These are phyloP conservation scores for Hamamelis virginiana DNA, from an alignment of 164 flowering plant species.

Conservation along the genomic window DNA sequence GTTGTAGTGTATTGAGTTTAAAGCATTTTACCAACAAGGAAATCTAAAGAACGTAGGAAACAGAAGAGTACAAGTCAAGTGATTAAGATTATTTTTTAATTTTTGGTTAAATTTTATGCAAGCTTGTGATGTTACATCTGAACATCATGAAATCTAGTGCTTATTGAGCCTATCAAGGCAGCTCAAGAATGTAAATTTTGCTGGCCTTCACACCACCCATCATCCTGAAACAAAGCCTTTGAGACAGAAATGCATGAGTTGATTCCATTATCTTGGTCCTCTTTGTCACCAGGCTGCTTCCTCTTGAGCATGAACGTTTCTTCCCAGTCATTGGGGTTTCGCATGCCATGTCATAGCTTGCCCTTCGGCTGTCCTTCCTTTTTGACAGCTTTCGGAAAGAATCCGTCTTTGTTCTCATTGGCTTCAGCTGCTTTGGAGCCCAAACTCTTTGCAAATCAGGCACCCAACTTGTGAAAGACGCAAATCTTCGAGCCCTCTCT, in stretches of 20 bases:
- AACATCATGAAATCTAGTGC: neutral
- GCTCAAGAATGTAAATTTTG: neutral
- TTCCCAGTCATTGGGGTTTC: constrained; percentile 75
- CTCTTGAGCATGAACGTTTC: constrained; percentile 33
- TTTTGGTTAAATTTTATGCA: neutral
- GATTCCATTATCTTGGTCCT: constrained; percentile 12
- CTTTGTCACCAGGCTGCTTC: constrained; percentile 21
- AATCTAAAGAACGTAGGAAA: neutral
- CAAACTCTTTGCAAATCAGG: constrained; percentile 85
- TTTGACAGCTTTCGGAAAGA: constrained; percentile 31
- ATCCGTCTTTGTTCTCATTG: constrained; percentile 32
- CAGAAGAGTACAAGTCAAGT: neutral
- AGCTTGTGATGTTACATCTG: neutral
- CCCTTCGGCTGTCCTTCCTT: constrained; percentile 31
- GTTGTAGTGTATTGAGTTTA: too few species aligned
- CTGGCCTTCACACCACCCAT: neutral
- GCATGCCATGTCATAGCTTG: constrained; percentile 51
- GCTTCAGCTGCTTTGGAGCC: constrained; percentile 75
- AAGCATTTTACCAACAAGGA: neutral
- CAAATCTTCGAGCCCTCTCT: constrained; percentile 66
- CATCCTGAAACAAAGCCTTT: constrained; percentile 73
- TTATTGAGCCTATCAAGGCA: neutral
- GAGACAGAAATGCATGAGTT: constrained; percentile 46
- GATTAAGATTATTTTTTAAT: neutral
- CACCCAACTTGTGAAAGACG: constrained; percentile 61